These are phyloP conservation scores for Somion occarium DNA, from an alignment of 1,284 basidiomycete species.

Conservation along the genomic window DNA sequence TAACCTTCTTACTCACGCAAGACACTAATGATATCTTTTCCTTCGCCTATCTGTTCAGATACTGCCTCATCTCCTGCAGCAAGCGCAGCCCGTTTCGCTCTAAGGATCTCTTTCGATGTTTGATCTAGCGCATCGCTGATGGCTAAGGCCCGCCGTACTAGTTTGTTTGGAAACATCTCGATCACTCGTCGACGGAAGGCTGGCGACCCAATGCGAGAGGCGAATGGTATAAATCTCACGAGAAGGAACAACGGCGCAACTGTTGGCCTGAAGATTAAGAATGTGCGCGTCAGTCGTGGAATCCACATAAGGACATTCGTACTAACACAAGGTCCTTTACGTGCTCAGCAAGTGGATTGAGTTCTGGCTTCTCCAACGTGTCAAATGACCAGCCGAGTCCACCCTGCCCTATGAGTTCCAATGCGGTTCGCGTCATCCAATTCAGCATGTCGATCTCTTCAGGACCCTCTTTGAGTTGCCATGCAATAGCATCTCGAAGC, in stretches of 20 bases:
- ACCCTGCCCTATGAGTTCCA: slow-evolving; percentile 29
- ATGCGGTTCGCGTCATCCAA: slow-evolving; percentile 35
- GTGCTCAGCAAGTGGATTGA: slow-evolving; percentile 26
- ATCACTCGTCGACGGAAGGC: slow-evolving; percentile 13
- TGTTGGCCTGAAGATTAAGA: slow-evolving; percentile 17
- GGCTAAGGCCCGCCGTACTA: slow-evolving; percentile 12
- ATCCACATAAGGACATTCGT: not conserved
- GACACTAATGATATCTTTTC: slow-evolving; percentile 27
- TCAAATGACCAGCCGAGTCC: slow-evolving; percentile 40
- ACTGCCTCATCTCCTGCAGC: slow-evolving; percentile 23
- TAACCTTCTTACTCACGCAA: slow-evolving; percentile 18
- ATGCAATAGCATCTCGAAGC: slow-evolving; percentile 15
- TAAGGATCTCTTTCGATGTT: slow-evolving; percentile 14
- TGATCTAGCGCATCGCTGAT: slow-evolving; percentile 18
- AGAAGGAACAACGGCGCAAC: slow-evolving; percentile 13
- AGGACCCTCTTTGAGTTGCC: slow-evolving; percentile 11
- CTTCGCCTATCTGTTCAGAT: slow-evolving; percentile 23
- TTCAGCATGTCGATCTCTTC: slow-evolving; percentile 30
- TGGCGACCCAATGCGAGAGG: slow-evolving; percentile 19
- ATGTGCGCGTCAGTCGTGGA: not conserved
- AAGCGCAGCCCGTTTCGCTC: slow-evolving; percentile 21
- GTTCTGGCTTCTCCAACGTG: slow-evolving; percentile 21
- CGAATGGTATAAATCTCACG: slow-evolving; percentile 27
- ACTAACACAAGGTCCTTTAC: slow-evolving; percentile 25
- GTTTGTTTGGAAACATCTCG: slow-evolving; percentile 13